These are phyloP conservation scores for Penicillium sp. DNA, from an alignment of 2,329 filamentous ascomycete genomes.

Conservation along the genomic window DNA sequence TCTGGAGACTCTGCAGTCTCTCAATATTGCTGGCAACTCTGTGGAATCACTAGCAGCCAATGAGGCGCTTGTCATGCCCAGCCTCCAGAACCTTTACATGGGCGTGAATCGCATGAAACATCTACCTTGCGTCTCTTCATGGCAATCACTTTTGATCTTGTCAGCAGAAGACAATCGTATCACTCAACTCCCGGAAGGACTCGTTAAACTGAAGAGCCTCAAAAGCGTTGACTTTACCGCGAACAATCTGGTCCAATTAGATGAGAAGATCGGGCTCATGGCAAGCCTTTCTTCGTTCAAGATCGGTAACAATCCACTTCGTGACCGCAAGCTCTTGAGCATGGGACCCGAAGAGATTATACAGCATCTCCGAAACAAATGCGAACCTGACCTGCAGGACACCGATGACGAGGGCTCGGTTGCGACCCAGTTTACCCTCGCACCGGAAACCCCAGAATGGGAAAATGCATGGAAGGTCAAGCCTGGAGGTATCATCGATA, in stretches of 20 bases:
- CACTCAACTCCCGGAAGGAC: conserved; percentile 70
- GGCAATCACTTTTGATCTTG: conserved; percentile 70
- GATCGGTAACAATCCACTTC: conserved; percentile 83
- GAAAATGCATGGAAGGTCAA: conserved; percentile 38
- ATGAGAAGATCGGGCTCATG: conserved; percentile 77
- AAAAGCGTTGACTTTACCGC: conserved; percentile 78
- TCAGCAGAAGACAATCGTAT: conserved; percentile 81
- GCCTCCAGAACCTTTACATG: conserved; percentile 70
- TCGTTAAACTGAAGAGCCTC: conserved; percentile 65
- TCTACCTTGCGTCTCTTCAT: conserved; percentile 72
- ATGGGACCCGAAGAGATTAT: conserved; percentile 82
- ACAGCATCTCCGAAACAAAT: conserved; percentile 63
- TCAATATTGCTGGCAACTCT: conserved; percentile 77
- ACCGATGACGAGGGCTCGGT: conserved; percentile 42
- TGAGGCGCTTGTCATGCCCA: conserved; percentile 62
- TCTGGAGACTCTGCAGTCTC: conserved; percentile 64
- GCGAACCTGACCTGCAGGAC: conserved; percentile 51
- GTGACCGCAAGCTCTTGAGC: conserved; percentile 80
- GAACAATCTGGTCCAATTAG: conserved; percentile 76
- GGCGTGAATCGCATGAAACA: conserved; percentile 74
- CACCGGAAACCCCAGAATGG: conserved; percentile 44
- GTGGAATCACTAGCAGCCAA: conserved; percentile 54
- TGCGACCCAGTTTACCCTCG: conserved; percentile 41
- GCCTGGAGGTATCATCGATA: conserved; percentile 58
- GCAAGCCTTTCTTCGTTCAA: conserved; percentile 70